Conservation (phyloP, 179 eudicot species). For the Silene coronaria region DNA sequence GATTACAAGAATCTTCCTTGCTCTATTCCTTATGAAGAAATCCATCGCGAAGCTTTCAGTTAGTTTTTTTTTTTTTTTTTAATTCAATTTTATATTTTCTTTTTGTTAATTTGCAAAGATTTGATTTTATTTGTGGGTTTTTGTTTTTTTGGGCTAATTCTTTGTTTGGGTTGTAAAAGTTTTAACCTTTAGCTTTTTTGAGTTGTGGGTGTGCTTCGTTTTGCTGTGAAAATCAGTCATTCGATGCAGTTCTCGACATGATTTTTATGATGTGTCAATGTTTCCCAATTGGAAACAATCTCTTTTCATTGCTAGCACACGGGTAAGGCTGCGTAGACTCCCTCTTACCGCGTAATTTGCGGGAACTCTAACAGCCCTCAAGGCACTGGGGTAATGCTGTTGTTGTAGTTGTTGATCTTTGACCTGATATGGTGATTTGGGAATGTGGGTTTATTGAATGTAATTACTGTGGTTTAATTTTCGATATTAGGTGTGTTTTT, state of each 20-base stretch:
- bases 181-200: neutral
- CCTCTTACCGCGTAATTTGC: no score
- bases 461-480: slow-evolving; percentile 5
- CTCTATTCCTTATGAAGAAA: slow-evolving; percentile 81
- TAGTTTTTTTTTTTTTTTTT: slow-evolving; percentile 21
- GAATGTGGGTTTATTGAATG: neutral
- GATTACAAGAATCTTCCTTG: slow-evolving; percentile 71
- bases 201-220: neutral
- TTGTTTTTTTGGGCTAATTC: neutral
- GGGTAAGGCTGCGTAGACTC: no score
- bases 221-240: no score
- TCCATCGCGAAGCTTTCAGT: slow-evolving; percentile 88
- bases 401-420: neutral
- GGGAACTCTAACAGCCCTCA: no score
- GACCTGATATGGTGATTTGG: neutral
- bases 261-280: no score
- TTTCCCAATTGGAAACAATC: no score
- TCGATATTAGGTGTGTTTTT: neutral
- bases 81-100: neutral
- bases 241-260: no score
- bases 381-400: no score
- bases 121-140: slow-evolving; percentile 1
- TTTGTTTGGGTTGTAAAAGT: neutral
- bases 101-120: neutral
- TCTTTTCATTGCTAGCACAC: no score